A percentile compares a stretch with the other conserved stretches of the same genome.
Evolutionary conservation across 176 grass and related monocot species (phyloP).

Genomic region (Avena eriantha): DNA sequence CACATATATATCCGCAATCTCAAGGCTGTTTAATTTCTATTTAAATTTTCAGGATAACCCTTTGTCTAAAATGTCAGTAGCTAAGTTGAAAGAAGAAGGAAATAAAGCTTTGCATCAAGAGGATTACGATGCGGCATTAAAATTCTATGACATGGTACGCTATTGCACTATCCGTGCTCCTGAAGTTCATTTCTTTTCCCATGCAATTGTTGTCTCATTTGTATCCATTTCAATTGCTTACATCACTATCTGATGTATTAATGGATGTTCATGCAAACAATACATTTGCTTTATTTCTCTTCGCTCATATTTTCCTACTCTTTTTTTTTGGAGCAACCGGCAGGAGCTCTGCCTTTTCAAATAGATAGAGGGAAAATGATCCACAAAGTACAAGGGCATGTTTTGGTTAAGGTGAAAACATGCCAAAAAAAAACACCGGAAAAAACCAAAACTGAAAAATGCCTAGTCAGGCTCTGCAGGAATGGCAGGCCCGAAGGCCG

Average conservation of each 20-base stretch:
- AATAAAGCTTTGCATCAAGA: constrained; percentile 7
- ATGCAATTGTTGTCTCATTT: background rate
- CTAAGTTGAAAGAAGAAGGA: constrained; percentile 13
- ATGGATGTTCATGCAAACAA: background rate
- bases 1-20: background rate
- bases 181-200: background rate
- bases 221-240: background rate
- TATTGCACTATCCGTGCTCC: background rate
- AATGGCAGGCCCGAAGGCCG: no score
- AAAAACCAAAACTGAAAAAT: no score
- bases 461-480: no score
- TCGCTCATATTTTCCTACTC: background rate
- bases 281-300: background rate
- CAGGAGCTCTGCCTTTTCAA: no score
- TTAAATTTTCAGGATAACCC: constrained; percentile 9
- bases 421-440: no score
- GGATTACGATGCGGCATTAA: background rate
- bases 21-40: background rate
- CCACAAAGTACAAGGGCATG: no score
- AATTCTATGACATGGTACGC: constrained; percentile 8
- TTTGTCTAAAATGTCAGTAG: constrained; percentile 17
- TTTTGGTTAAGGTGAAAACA: no score
- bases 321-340: no score
- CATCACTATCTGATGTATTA: constrained; percentile 9
- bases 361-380: no score